Base-by-base conservation (phyloP, 306 rosid species). In the Quercus agrifolia region DNA sequence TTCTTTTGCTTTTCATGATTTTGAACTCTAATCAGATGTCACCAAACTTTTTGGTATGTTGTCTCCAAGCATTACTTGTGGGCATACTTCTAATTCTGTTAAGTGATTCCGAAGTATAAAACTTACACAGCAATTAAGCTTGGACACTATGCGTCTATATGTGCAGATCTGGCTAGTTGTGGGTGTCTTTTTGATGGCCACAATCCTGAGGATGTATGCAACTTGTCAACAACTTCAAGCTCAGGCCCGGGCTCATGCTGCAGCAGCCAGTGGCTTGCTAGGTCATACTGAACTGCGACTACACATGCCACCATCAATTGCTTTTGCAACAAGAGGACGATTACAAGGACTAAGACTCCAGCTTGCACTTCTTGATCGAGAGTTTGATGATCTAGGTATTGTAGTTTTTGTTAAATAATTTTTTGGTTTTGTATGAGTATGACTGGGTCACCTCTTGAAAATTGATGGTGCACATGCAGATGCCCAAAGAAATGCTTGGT, bases 161-260 rank as follows among this genome's bases (percentile, higher is more conserved):
- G 31, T 52, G 77, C 73, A 92, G 97, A 95, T 95, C 28, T 95
- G 98, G 99, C 86, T 93, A 52, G 98, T 95, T 76, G 94, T 95
- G 38, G 99, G 98, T 75, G 99, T 95, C 85, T 95, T 95, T 88
- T 74, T 95, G 87, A 91, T 93, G 98, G 98, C 99, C 61, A 95
- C 99, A 74, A 90, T 90, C 64, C 84, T 93, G 77, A 86, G 99
- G 89, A 93, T 95, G 98, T 95, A 95, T 14, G 99, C 99, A 56
- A 90, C 99, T 66, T 94, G 97, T 85, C 98, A 94, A 77, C 97
- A 91, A 79, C 99, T 94, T 75, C 98, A 94, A 82, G 93, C 96
- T 11, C 95, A 95, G 85, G 97, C 97, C 77, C 98, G 88, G 84
- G 97, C 92, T 77, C 96, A 91, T 84, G 95, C 97, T 35, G 91